Evolutionary conservation across 2,329 filamentous ascomycete species (phyloP), one percentile per base, ranked within the genome.

Genomic region (Monilinia polystroma): DNA sequence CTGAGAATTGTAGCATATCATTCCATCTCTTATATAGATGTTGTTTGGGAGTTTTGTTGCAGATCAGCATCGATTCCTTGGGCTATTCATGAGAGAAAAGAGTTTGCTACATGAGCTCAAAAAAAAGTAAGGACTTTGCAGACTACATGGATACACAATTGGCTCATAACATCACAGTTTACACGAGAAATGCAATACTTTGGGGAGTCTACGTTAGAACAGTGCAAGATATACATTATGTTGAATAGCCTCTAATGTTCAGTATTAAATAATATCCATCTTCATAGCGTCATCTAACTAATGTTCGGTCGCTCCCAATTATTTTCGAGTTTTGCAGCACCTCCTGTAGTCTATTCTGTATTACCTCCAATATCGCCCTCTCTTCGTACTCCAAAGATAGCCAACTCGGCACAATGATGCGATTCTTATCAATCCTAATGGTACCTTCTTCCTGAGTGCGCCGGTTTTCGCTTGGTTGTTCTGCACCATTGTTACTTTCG

Each of bases 331-430:
- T 62, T 23, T 62, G 56, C 18, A 54, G 47, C 11, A 20, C 29
- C 38, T 62, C 47, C 29, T 66, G 20, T 66, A 74, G 56, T 52
- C 69, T 72, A 8, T 41, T 49, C 11, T 67, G 66, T 5, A 74
- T 59, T 6, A 70, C 49, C 52, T 74, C 72, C 43, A 74, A 60
- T 55, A 71, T 67, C 26, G 56, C 49, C 55, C 58, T 70, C 67
- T 74, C 70, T 45, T 73, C 72, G 5, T 53, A 41, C 47, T 71
- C 72, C 32, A 74, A 54, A 11, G 60, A 32, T n/a, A 74, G 8
- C 70, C 71, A 73, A 16, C 64, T 53, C 14, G 72, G 72, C 12
- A 72, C 62, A 11, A 64, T 16, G 38, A 74, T 70, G 47, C 55
- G 41, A 32, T 68, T 51, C 1, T 55, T 67, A 29, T 69, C 64